These are phyloP conservation scores for Calonectria ilicicola DNA, from an alignment of 2,329 filamentous ascomycete species.

Conservation along the genomic window DNA sequence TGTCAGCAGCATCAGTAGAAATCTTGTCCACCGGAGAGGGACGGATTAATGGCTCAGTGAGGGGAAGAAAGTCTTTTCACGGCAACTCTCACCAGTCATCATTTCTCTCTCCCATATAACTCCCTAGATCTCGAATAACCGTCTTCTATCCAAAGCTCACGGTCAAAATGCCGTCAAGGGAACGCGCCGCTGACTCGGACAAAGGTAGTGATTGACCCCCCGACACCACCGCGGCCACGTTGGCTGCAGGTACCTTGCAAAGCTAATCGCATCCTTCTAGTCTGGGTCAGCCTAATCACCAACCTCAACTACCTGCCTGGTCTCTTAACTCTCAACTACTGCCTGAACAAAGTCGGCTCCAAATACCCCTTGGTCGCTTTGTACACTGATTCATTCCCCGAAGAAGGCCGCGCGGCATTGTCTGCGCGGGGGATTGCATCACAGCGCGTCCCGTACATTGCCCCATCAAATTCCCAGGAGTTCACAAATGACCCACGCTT, in stretches of 20 bases:
- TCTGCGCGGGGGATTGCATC: slow-evolving; percentile 75
- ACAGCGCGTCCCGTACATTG: slow-evolving; percentile 78
- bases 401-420: slow-evolving; percentile 76
- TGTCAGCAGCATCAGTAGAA: background rate
- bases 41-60: slow-evolving; percentile 9
- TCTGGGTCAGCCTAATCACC: slow-evolving; percentile 91
- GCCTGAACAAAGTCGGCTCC: slow-evolving; percentile 73
- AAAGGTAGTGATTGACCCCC: slow-evolving; percentile 46
- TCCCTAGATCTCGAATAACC: background rate
- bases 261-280: slow-evolving; percentile 55
- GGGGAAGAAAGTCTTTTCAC: slow-evolving; percentile 8
- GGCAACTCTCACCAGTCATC: slow-evolving; percentile 2
- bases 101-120: background rate
- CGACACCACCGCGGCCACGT: background rate
- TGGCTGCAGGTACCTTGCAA: slow-evolving; percentile 13
- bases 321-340: slow-evolving; percentile 84
- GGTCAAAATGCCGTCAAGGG: slow-evolving; percentile 39
- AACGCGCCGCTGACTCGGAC: slow-evolving; percentile 53
- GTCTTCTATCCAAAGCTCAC: background rate
- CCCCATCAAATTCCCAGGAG: slow-evolving; percentile 74
- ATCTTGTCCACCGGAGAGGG: background rate
- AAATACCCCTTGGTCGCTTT: slow-evolving; percentile 85
- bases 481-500: slow-evolving; percentile 85
- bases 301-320: slow-evolving; percentile 86
- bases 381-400: slow-evolving; percentile 82